phyloP scores from a whole-genome alignment of 2,329 filamentous ascomycete species.

The Apiospora pterosperma region DNA sequence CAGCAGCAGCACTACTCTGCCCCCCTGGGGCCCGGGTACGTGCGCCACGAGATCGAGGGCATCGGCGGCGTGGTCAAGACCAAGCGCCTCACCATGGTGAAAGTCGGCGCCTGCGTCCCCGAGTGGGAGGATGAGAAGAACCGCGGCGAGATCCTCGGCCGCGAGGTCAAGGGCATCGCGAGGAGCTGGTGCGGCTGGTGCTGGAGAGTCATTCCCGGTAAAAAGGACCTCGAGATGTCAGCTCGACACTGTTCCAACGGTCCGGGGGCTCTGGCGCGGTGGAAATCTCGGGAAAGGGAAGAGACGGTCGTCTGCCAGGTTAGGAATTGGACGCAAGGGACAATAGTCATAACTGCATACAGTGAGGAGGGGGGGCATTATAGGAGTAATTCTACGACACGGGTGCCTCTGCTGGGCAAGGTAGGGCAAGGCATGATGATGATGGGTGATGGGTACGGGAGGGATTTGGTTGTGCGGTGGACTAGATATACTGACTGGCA shows the following conservation, averaged over 20 bases:
- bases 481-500: neutral
- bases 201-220: constrained; percentile 65
- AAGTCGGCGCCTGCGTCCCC: constrained; percentile 78
- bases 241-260: neutral
- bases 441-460: neutral
- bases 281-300: neutral
- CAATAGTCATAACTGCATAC: neutral
- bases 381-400: neutral
- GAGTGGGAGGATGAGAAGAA: constrained; percentile 79
- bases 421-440: neutral
- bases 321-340: neutral
- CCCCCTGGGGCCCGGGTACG: constrained; percentile 68
- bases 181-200: constrained; percentile 96
- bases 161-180: constrained; percentile 65
- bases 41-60: constrained; percentile 84
- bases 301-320: neutral
- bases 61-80: constrained; percentile 86
- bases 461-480: neutral
- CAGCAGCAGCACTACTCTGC: constrained; percentile 29
- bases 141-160: constrained; percentile 60
- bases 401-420: neutral
- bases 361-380: neutral
- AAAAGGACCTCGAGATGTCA: constrained; percentile 33
- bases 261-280: no score
- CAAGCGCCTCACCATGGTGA: constrained; percentile 79